Evolutionary conservation across 306 rosid genomes (phyloP).

Genomic region (Dalbergia oliveri): DNA sequence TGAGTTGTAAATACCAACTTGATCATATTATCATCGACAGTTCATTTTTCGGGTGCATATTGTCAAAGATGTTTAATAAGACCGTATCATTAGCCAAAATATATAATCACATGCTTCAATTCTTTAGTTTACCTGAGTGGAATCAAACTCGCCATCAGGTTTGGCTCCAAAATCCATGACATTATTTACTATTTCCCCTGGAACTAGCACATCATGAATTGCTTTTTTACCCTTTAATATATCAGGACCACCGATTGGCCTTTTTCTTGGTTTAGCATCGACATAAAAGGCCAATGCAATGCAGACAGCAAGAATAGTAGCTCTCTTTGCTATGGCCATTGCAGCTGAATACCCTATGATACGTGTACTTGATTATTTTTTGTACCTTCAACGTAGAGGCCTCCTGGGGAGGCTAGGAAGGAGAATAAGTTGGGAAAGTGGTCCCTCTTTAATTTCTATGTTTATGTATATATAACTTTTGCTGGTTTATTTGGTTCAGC

Average conservation of each 20-base stretch:
- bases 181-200: constrained; percentile 53
- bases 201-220: constrained; percentile 42
- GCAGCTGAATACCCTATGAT: not conserved
- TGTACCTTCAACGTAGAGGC: constrained; percentile 26
- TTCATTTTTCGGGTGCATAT: too few species aligned
- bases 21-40: too few species aligned
- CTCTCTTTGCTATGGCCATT: constrained; percentile 60
- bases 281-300: constrained; percentile 48
- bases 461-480: too few species aligned
- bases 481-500: constrained; percentile 27
- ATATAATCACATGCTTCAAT: not conserved
- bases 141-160: constrained; percentile 61
- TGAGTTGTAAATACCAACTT: too few species aligned
- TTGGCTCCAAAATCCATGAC: constrained; percentile 65
- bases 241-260: constrained; percentile 45
- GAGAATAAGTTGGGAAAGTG: constrained; percentile 20
- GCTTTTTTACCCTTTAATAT: constrained; percentile 1
- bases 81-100: too few species aligned
- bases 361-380: too few species aligned
- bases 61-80: too few species aligned
- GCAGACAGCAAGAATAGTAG: constrained; percentile 30
- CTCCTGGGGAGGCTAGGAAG: constrained; percentile 56
- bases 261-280: not conserved
- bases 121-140: constrained; percentile 50
- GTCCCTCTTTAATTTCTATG: constrained; percentile 25